These are phyloP conservation scores for Peterozyma xylosa DNA, from an alignment of 805 yeast species.

Conservation along the genomic window DNA sequence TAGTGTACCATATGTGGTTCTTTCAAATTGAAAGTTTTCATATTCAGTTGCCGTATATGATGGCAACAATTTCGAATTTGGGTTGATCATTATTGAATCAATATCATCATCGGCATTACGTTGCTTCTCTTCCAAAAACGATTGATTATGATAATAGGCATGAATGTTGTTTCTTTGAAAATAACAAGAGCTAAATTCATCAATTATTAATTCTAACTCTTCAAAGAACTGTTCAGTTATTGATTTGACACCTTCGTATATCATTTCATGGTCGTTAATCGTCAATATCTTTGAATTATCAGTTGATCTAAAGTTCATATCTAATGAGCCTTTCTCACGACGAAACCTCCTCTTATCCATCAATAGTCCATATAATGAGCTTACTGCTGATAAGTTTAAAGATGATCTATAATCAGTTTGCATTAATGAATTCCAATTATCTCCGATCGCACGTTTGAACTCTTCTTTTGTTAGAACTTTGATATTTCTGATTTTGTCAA, in stretches of 20 bases:
- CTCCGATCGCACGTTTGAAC: slow-evolving; percentile 2
- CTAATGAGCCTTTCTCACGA: slow-evolving; percentile 4
- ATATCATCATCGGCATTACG: not conserved
- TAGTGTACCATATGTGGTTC: not conserved
- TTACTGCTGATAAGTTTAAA: not conserved
- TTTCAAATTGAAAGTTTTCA: slow-evolving; percentile 12
- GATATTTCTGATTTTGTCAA: slow-evolving; percentile 9
- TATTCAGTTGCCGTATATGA: slow-evolving; percentile 13
- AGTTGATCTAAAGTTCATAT: not conserved
- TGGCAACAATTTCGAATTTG: slow-evolving; percentile 2
- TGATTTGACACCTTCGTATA: not conserved
- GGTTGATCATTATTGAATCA: not conserved
- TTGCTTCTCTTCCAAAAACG: not conserved
- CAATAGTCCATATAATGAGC: slow-evolving; percentile 14
- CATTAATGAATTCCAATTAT: slow-evolving; percentile 12
- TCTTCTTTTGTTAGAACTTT: slow-evolving; percentile 3
- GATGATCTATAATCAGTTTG: slow-evolving; percentile 1
- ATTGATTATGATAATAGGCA: slow-evolving; percentile 5
- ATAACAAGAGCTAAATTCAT: slow-evolving; percentile 18
- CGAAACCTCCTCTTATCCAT: slow-evolving; percentile 15
- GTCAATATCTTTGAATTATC: not conserved
- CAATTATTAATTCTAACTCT: slow-evolving; percentile 14
- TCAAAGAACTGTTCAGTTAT: not conserved
- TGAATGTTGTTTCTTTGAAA: slow-evolving; percentile 15
- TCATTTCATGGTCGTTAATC: not conserved